Evolutionary conservation across 164 flowering plant species (phyloP), one percentile per base, ranked within the genome.

Genomic region (Taxillus chinensis): DNA sequence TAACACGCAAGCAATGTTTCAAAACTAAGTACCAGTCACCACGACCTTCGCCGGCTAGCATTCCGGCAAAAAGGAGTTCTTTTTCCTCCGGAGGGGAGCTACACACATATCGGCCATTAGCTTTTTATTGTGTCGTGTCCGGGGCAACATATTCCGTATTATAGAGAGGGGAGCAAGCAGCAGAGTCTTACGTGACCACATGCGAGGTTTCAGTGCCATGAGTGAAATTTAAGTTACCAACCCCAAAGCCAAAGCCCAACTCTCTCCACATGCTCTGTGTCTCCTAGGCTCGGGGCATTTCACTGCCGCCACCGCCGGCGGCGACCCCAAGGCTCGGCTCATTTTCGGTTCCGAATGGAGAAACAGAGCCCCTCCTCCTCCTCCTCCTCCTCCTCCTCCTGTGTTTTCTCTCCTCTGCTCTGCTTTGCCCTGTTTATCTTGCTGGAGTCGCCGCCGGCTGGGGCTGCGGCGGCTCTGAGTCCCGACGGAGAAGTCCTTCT

Each of bases 401-500:
- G 27, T 48, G 17, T 38, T 38, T 15, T 59, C 49, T 65, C 50
- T 38, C 27, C 40, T 55, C 40, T n/a, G 27, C 50, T 68, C 37
- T 64, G 7, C 4, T 14, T 51, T 15, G n/a, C 50, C 41, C 63
- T 62, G 50, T 12, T 68, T 38, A 61, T 74, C 65, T 63, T 77
- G 48, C 40, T 71, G 50, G 61, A 63, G 58, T n/a, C 74, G n/a
- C 62, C 60, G 56, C 45, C 59, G 45, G 51, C 38, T 2, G n/a
- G 55, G 40, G 40, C 14, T 39, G 37, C 55, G 2, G 75, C 73
- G 3, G 57, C 70, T 45, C 77, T 92, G 5, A 86, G 93, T 37
- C 71, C 89, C 6, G 98, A 92, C 71, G 98, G 98, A 2, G 68
- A 82, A 70, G 89, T 92, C 37, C 84, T 92, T n/a, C 82, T 92